phyloP scores from a whole-genome alignment of 495 filamentous ascomycete genomes.

The Aspergillus bridgeri region DNA sequence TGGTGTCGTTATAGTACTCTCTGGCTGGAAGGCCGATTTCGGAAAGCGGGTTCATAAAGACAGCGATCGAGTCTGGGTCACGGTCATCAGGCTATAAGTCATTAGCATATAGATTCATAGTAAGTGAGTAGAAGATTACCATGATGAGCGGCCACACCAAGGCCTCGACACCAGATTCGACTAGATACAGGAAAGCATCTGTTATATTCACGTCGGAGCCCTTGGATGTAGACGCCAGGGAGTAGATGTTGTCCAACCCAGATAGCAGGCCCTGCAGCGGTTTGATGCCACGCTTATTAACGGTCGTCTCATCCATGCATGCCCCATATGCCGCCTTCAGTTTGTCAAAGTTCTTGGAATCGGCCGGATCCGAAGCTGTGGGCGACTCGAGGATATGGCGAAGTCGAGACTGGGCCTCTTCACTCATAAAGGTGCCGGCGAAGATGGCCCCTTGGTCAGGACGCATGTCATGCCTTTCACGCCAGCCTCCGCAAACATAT shows the following conservation, averaged over 20 bases:
- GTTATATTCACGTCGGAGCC: slow-evolving; percentile 41
- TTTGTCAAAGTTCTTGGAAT: slow-evolving; percentile 64
- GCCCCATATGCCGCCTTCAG: slow-evolving; percentile 60
- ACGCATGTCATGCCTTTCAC: slow-evolving; percentile 61
- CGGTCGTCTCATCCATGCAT: slow-evolving; percentile 57
- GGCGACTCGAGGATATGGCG: slow-evolving; percentile 62
- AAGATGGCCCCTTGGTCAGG: slow-evolving; percentile 61
- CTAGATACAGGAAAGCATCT: slow-evolving; percentile 51
- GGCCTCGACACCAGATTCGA: slow-evolving; percentile 47
- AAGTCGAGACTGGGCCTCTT: slow-evolving; percentile 56
- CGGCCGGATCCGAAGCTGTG: slow-evolving; percentile 46
- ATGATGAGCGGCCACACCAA: slow-evolving; percentile 46
- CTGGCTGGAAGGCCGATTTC: slow-evolving; percentile 59
- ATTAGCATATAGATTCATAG: background rate
- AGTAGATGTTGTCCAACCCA: slow-evolving; percentile 52
- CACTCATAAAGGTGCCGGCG: slow-evolving; percentile 55
- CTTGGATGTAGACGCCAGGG: slow-evolving; percentile 32
- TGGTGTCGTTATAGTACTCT: slow-evolving; percentile 60
- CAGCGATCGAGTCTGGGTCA: slow-evolving; percentile 60
- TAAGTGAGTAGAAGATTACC: slow-evolving; percentile 33
- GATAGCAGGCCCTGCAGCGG: slow-evolving; percentile 51
- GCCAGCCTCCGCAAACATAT: slow-evolving; percentile 67
- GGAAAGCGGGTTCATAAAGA: slow-evolving; percentile 50
- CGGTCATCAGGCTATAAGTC: slow-evolving; percentile 53
- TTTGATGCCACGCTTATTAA: slow-evolving; percentile 50